These are phyloP conservation scores for Aspergillus olivimuriae DNA, from an alignment of 495 filamentous ascomycete genomes.

Conservation along the genomic window DNA sequence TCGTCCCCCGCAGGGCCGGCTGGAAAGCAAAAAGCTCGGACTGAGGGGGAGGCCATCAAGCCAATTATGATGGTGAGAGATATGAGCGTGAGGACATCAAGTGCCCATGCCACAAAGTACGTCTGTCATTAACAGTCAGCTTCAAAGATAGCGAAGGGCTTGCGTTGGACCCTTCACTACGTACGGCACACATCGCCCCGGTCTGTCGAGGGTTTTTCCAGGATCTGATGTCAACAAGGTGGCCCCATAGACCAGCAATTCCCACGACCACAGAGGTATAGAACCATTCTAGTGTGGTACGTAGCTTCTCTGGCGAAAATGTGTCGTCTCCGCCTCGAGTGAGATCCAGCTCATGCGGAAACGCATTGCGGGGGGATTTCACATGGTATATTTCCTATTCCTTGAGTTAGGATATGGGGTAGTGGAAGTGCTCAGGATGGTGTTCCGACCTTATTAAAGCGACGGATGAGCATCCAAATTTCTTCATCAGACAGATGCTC, in stretches of 20 bases:
- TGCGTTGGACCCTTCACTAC: too few species aligned
- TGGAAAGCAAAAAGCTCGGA: background rate
- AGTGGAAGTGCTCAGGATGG: background rate
- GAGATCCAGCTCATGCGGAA: background rate
- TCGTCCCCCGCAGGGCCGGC: background rate
- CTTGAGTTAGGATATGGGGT: background rate
- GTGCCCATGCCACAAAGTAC: background rate
- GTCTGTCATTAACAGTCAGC: too few species aligned
- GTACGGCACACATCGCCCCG: background rate
- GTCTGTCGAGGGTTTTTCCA: background rate
- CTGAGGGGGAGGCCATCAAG: background rate
- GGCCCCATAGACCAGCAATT: background rate
- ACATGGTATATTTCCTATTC: background rate
- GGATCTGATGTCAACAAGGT: background rate
- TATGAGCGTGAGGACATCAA: background rate
- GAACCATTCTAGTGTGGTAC: background rate
- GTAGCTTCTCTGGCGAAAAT: background rate
- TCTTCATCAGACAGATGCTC: background rate
- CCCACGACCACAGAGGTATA: background rate
- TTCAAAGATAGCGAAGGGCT: too few species aligned
- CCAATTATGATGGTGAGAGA: background rate
- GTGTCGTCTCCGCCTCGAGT: background rate
- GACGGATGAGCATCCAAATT: background rate
- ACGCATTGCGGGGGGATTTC: background rate
- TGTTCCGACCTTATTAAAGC: background rate